A percentile compares a stretch with the other conserved stretches of the same genome.
Evolutionary conservation across 192 early-diverging fungal species (phyloP).

Genomic region (Geranomyces variabilis): DNA sequence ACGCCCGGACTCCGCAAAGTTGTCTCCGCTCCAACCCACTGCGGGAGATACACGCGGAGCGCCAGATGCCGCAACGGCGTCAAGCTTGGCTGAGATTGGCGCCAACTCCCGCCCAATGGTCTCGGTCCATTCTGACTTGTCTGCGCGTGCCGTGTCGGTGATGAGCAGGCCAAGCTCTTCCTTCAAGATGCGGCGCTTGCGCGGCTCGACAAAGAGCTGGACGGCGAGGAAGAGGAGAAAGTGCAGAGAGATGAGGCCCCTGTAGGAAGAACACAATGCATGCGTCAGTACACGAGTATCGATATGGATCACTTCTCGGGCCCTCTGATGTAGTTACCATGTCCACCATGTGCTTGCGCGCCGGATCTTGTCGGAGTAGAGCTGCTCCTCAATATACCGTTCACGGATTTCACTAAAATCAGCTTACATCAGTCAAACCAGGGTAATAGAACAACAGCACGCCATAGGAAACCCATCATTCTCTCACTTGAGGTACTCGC

Average conservation of each 20-base stretch:
- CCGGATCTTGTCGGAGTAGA: slow-evolving; percentile 58
- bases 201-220: slow-evolving; percentile 48
- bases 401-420: slow-evolving; percentile 47
- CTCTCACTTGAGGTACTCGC: slow-evolving; percentile 47
- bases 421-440: too few relatives aligned
- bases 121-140: not conserved
- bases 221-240: slow-evolving; percentile 46
- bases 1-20: too few relatives aligned
- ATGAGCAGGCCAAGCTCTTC: slow-evolving; percentile 41
- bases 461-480: not conserved
- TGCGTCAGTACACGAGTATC: not conserved
- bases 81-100: slow-evolving; percentile 10
- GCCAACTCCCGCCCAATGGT: not conserved
- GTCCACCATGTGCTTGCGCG: slow-evolving; percentile 51
- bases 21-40: not conserved
- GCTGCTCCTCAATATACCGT: slow-evolving; percentile 59
- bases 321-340: slow-evolving; percentile 34
- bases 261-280: slow-evolving; percentile 14
- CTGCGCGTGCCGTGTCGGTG: slow-evolving; percentile 17
- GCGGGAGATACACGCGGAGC: not conserved
- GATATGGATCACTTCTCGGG: not conserved
- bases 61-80: not conserved
- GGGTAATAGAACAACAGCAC: too few relatives aligned
- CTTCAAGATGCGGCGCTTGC: slow-evolving; percentile 34
- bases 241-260: slow-evolving; percentile 52